Evolutionary conservation across 306 rosid genomes (phyloP).

Genomic region (Vigna nakashimae): DNA sequence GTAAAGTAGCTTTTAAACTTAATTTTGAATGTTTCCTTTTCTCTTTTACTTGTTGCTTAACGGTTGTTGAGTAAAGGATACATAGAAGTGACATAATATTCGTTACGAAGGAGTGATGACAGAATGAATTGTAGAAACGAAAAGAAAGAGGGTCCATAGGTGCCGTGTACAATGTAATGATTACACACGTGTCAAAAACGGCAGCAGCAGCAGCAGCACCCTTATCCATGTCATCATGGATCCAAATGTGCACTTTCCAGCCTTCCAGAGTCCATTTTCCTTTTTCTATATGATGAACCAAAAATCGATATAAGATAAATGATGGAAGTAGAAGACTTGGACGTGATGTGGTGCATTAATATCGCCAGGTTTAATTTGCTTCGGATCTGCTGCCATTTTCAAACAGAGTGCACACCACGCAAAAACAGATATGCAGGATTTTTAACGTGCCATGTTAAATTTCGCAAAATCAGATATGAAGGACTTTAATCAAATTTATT

Average conservation of each 20-base stretch:
- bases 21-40: slow-evolving; percentile 19
- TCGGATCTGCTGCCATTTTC: slow-evolving; percentile 78
- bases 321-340: slow-evolving; percentile 51
- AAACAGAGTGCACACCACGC: slow-evolving; percentile 33
- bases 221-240: slow-evolving; percentile 51
- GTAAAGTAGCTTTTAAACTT: slow-evolving; percentile 37
- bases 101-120: slow-evolving; percentile 23
- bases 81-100: slow-evolving; percentile 54
- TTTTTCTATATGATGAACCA: slow-evolving; percentile 25
- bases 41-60: slow-evolving; percentile 36
- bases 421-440: slow-evolving; percentile 17
- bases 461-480: neutral
- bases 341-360: slow-evolving; percentile 60
- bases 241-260: slow-evolving; percentile 52
- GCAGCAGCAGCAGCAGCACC: slow-evolving; percentile 31
- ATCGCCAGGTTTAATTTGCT: slow-evolving; percentile 49
- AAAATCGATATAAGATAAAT: slow-evolving; percentile 38
- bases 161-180: slow-evolving; percentile 53
- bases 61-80: slow-evolving; percentile 36
- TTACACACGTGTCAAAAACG: slow-evolving; percentile 64
- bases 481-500: neutral
- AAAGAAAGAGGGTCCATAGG: slow-evolving; percentile 46
- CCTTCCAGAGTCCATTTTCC: slow-evolving; percentile 35
- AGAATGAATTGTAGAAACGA: slow-evolving; percentile 44
- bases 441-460: slow-evolving; percentile 4